phyloP scores from a whole-genome alignment of 208 protist species.

The Novymonas esmeraldas region DNA sequence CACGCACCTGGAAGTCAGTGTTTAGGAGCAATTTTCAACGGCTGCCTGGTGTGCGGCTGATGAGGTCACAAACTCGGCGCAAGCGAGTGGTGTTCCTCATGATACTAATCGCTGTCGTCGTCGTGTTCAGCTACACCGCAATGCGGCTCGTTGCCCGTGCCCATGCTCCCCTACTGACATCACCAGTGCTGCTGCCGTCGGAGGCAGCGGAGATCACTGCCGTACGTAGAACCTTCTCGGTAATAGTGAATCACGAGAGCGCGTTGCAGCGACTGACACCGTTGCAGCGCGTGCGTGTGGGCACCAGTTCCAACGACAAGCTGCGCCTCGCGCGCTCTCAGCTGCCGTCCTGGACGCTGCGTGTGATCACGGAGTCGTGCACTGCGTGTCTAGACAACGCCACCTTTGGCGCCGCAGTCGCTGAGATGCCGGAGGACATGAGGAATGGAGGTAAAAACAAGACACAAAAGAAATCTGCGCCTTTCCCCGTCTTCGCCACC shows the following conservation, averaged over 20 bases:
- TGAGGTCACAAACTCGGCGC: background rate
- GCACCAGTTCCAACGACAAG: accelerated
- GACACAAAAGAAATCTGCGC: background rate
- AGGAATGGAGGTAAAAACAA: background rate
- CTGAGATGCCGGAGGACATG: background rate
- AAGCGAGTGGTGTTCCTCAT: background rate
- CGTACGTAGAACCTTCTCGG: background rate
- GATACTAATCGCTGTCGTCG: background rate
- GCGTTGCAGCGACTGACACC: background rate
- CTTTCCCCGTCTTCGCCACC: slow-evolving; percentile 3
- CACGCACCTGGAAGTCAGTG: too few species aligned
- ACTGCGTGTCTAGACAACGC: background rate
- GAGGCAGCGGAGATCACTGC: background rate
- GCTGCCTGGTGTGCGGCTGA: too few species aligned
- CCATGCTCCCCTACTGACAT: background rate
- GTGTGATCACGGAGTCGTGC: slow-evolving; percentile 5
- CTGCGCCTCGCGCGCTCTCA: background rate
- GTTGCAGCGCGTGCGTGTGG: background rate
- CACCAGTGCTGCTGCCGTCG: accelerated
- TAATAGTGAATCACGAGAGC: background rate
- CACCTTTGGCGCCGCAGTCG: background rate
- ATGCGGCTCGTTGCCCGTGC: background rate
- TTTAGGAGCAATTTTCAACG: too few species aligned
- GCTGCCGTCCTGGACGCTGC: slow-evolving; percentile 1
- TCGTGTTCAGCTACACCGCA: background rate